phyloP scores from a whole-genome alignment of 768 basidiomycete species.

The Boletus reticulatus region DNA sequence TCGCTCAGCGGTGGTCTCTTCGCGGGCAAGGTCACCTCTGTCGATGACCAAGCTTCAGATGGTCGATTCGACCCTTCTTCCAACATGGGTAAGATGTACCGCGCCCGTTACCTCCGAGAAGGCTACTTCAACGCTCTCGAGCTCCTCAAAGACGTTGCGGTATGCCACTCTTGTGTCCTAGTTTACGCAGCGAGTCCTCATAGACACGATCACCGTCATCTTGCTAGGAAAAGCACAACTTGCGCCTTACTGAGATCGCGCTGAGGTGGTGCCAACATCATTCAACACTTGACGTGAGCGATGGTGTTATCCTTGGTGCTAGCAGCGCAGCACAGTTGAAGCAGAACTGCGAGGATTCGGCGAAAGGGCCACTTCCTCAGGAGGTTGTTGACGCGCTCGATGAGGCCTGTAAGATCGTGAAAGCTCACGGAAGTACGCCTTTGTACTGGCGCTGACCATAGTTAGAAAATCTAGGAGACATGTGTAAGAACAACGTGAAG shows the following conservation, averaged over 20 bases:
- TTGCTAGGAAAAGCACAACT: constrained; percentile 34
- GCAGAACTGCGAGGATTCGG: constrained; percentile 44
- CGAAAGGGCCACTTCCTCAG: constrained; percentile 53
- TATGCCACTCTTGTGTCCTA: constrained; percentile 19
- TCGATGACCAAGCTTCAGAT: constrained; percentile 28
- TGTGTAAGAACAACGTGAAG: background rate
- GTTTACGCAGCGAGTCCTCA: background rate
- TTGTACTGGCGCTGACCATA: constrained; percentile 36
- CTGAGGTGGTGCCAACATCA: constrained; percentile 65
- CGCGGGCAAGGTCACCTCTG: constrained; percentile 48
- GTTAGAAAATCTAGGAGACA: background rate
- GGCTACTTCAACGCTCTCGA: constrained; percentile 45
- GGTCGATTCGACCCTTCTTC: constrained; percentile 42
- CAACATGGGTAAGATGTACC: constrained; percentile 43
- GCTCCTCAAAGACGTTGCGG: constrained; percentile 39
- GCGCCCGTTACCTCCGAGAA: constrained; percentile 42
- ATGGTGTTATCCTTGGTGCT: constrained; percentile 51
- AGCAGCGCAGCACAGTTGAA: constrained; percentile 44
- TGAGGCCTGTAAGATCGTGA: constrained; percentile 44
- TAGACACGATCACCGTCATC: background rate
- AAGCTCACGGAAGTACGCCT: constrained; percentile 32
- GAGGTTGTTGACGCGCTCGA: constrained; percentile 51
- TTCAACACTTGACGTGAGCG: constrained; percentile 39
- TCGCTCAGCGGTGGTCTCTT: constrained; percentile 7
- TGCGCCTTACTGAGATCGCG: constrained; percentile 53